A percentile compares a stretch with the other conserved stretches of the same genome.
Evolutionary conservation across 2,329 filamentous ascomycete genomes (phyloP).

Genomic region (Blumeria graminis): DNA sequence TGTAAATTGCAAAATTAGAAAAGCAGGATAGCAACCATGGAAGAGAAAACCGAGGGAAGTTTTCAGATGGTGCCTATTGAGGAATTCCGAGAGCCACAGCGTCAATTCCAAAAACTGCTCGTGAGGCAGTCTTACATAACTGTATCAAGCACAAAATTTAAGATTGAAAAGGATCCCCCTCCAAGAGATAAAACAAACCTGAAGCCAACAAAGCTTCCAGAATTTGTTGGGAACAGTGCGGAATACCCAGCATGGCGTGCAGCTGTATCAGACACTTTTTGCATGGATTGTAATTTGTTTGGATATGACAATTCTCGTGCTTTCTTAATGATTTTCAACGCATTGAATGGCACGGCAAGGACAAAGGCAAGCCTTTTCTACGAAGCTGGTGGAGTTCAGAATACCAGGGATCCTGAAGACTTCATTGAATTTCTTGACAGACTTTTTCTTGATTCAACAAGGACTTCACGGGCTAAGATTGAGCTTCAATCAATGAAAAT

Average conservation of each 20-base stretch:
- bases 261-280: not conserved
- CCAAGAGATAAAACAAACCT: no score
- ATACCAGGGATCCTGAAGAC: not conserved
- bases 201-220: not conserved
- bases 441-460: no score
- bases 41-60: no score
- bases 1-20: no score
- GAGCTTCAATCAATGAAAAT: not conserved
- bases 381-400: not conserved
- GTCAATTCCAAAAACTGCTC: no score
- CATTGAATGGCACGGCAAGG: not conserved
- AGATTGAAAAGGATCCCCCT: conserved; percentile 1
- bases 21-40: no score
- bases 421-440: no score
- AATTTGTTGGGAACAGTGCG: not conserved
- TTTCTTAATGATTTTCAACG: not conserved
- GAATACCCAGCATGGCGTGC: not conserved
- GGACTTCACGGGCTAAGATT: no score
- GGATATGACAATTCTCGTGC: not conserved
- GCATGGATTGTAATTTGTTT: conserved; percentile 1
- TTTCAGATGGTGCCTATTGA: no score
- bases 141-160: no score
- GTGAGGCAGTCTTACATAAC: no score
- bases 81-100: no score
- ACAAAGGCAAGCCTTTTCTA: not conserved